Base-by-base conservation (phyloP, 352 stramenopile genomes). In the Globisporangium nunn region DNA sequence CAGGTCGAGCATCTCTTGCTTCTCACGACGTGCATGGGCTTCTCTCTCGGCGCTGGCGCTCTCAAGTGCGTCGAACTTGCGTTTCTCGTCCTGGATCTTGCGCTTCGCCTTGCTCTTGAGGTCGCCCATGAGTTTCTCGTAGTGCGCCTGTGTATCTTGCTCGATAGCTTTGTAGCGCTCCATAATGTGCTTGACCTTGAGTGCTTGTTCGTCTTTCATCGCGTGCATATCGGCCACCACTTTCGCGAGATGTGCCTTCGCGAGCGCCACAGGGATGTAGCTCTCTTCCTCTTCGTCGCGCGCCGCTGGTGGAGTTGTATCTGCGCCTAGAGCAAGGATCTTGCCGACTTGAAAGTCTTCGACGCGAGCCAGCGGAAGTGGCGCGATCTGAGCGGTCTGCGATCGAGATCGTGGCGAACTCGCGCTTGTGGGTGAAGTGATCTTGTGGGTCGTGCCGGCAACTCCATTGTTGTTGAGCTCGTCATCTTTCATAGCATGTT, bases 181-280 rank as follows among this genome's bases (percentile, higher is more conserved):
- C 7, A 89, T 54, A 52, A 93, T 86, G 45, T 63, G 44, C 31
- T 59, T 52, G 39, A 93, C 58, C 30, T 75, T 74, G 45, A 68
- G 53, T 1, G 74, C 59, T 35, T 91, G 81, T 11, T 88, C 71
- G 30, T 75, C 67, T 61, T 93, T 88, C 70, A 91, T 84, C 43
- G 62, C 47, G 62, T 87, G 81, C 79, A 93, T 91, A 43, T 91
- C 84, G 4, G 72, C 53, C 29, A 93, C 84, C 4, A 91, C 84
- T n/a, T 75, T 75, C 6, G 66, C 59, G 5, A 93, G 49, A 49
- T 93, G 80, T 4, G 63, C 52, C 14, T 70, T 69, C 11, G 84
- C 84, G 0, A 93, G 63, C 1, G 74, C 62, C 47, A 91, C 83
- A 4, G 83, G 83, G 39, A 93, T 91, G 59, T 91, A 93, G 52